phyloP scores from a whole-genome alignment of 169 alveolate genomes.

The Plasmodium blacklocki region DNA sequence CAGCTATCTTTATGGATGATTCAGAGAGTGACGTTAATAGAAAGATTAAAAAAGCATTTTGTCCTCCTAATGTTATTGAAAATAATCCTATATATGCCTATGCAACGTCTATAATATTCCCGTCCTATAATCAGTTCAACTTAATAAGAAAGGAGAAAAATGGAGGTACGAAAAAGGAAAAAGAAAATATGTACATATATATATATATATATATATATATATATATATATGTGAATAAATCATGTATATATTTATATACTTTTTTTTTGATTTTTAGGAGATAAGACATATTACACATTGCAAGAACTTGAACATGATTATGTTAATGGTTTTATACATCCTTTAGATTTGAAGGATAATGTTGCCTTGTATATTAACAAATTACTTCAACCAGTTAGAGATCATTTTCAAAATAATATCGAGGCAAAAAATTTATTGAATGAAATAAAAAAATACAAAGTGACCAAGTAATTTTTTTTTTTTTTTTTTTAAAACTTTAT shows the following conservation, averaged over 20 bases:
- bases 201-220: slow-evolving; percentile 15
- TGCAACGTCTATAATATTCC: slow-evolving; percentile 90
- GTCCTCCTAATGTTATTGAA: slow-evolving; percentile 93
- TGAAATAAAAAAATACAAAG: slow-evolving; percentile 86
- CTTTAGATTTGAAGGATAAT: slow-evolving; percentile 96
- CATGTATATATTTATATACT: slow-evolving; percentile 7
- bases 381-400: slow-evolving; percentile 96
- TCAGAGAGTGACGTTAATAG: slow-evolving; percentile 93
- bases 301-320: slow-evolving; percentile 93
- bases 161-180: slow-evolving; percentile 87
- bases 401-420: slow-evolving; percentile 92
- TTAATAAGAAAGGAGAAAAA: slow-evolving; percentile 86
- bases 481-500: neutral
- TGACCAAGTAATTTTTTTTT: slow-evolving; percentile 80
- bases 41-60: slow-evolving; percentile 97
- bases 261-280: slow-evolving; percentile 81
- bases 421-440: slow-evolving; percentile 93
- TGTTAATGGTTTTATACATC: slow-evolving; percentile 93
- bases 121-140: slow-evolving; percentile 80
- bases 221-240: slow-evolving; percentile 68
- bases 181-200: neutral
- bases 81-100: slow-evolving; percentile 97
- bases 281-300: slow-evolving; percentile 84
- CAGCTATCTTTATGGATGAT: slow-evolving; percentile 99
- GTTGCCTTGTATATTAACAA: slow-evolving; percentile 92